A percentile compares a stretch with the other conserved stretches of the same genome.
phyloP scores from a whole-genome alignment of 768 basidiomycete genomes.

The Amanita polypyramis region DNA sequence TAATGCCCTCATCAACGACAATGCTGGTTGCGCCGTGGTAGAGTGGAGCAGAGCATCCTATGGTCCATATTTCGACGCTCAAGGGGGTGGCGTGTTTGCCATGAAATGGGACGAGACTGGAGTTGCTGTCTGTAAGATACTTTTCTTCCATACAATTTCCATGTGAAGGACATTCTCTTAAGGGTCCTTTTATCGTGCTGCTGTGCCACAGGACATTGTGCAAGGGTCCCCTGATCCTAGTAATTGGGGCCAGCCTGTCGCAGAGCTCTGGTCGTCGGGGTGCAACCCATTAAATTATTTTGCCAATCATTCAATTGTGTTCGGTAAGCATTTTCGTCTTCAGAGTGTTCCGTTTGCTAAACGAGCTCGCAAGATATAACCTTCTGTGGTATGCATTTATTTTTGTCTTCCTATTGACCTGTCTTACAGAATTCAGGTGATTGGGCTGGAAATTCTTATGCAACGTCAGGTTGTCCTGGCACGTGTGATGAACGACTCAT shows the following conservation, averaged over 20 bases:
- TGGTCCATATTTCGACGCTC: constrained; percentile 70
- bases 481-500: constrained; percentile 53
- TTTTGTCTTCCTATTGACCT: not conserved
- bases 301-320: constrained; percentile 61
- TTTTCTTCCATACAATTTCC: not conserved
- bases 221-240: constrained; percentile 53
- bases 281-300: constrained; percentile 57
- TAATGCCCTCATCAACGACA: constrained; percentile 38
- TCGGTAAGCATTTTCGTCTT: constrained; percentile 39
- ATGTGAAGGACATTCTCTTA: constrained; percentile 3
- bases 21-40: constrained; percentile 68
- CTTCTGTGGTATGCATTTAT: constrained; percentile 51
- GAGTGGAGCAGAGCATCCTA: constrained; percentile 80
- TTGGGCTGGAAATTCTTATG: constrained; percentile 79
- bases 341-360: constrained; percentile 13
- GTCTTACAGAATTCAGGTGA: constrained; percentile 37
- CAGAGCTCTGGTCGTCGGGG: constrained; percentile 36
- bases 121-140: constrained; percentile 59
- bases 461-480: constrained; percentile 64
- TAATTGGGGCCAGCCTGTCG: constrained; percentile 60
- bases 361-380: constrained; percentile 52
- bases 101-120: constrained; percentile 83
- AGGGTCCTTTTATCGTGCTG: constrained; percentile 81
- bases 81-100: constrained; percentile 76
- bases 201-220: constrained; percentile 58